Conservation (phyloP, 495 filamentous ascomycete species). For the Neurospora sublineolata region DNA sequence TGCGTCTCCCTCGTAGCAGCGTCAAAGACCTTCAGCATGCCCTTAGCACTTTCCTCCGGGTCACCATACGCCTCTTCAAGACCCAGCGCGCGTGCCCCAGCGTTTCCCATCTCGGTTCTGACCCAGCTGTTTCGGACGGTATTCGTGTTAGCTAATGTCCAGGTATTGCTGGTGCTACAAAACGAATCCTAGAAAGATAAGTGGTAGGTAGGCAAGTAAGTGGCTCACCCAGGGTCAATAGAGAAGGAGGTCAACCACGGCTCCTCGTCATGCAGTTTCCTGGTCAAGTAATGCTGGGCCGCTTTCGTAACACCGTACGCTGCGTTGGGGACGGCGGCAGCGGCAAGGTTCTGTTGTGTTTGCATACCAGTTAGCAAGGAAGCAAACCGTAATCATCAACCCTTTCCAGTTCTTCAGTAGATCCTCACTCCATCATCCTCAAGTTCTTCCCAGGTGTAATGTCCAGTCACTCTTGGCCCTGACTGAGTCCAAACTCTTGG, state of each 20-base stretch:
- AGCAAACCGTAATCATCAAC: background rate
- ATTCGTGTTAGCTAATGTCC: background rate
- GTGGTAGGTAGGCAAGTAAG: background rate
- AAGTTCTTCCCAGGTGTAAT: background rate
- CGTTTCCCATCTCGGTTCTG: slow-evolving; percentile 37
- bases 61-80: slow-evolving; percentile 21
- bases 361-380: background rate
- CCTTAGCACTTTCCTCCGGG: slow-evolving; percentile 25
- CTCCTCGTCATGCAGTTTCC: slow-evolving; percentile 28
- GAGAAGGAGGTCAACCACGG: slow-evolving; percentile 26
- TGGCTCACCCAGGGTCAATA: slow-evolving; percentile 13
- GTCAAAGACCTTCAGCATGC: slow-evolving; percentile 28
- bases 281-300: slow-evolving; percentile 28
- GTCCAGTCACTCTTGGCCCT: background rate
- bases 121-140: slow-evolving; percentile 20
- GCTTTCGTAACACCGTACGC: slow-evolving; percentile 31
- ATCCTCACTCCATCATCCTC: background rate
- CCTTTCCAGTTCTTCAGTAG: background rate
- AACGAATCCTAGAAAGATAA: background rate
- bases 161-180: background rate
- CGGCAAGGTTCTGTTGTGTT: slow-evolving; percentile 6
- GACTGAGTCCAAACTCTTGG: background rate
- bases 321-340: slow-evolving; percentile 17
- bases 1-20: slow-evolving; percentile 27
- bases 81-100: slow-evolving; percentile 24